Evolutionary conservation across 2,329 filamentous ascomycete genomes (phyloP), one percentile per base, ranked within the genome.

Genomic region (Trichophyton simii): DNA sequence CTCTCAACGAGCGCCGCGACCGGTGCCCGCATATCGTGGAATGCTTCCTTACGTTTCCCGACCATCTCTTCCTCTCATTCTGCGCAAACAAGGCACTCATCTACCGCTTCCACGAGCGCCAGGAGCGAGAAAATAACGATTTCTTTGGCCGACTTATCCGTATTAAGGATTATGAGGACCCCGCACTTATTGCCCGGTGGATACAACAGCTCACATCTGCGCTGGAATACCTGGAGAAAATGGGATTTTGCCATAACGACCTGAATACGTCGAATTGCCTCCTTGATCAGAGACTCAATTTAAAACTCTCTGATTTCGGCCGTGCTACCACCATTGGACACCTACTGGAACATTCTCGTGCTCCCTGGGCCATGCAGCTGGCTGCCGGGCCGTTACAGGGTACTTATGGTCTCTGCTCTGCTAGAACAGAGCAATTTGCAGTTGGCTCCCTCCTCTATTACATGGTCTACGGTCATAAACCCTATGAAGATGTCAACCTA

Each of bases 351-450:
- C 15, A 42, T 9, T 13, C 38, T n/a, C 38, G 38, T 42, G 38
- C 38, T 42, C 38, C 38, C 11, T 42, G 38, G 38, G 38, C 38
- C 38, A n/a, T 42, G 15, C 38, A 42, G 38, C 15, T 42, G 13
- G 38, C 38, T 58, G 61, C 60, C 48, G 62, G 64, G 15, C 65
- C 61, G 46, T 64, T 64, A 18, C 61, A 65, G 61, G 64, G 61
- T 48, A 65, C 61, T n/a, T 68, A 65, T 50, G 63, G 64, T 38
- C 65, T 67, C 58, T 68, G 61, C 36, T 64, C 59, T 28, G 63
- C 65, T 2, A 67, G 63, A 61, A 68, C 66, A 46, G 61, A 68
- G 57, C 62, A 67, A 54, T 66, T 66, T 61, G 62, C 65, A 0
- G 48, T 67, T 36, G 60, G 63, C 9, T 60, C 65, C 46, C 60